Conservation (phyloP, 2,329 filamentous ascomycete genomes). For the Pseudogymnoascus sp. region DNA sequence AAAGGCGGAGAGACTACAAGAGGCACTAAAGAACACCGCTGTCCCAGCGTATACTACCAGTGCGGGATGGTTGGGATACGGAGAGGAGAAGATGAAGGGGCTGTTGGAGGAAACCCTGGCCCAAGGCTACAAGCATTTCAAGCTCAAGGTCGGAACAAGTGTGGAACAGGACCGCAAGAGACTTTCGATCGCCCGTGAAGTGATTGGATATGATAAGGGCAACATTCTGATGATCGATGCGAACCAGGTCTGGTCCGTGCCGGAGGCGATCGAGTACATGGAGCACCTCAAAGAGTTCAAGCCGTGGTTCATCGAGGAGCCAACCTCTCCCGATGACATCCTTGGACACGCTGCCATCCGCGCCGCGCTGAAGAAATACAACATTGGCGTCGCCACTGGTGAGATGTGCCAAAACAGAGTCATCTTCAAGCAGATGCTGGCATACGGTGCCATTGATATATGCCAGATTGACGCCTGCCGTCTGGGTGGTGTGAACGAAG, state of each 20-base stretch:
- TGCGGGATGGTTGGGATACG: slow-evolving; percentile 81
- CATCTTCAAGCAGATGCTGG: slow-evolving; percentile 83
- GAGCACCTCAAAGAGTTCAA: slow-evolving; percentile 69
- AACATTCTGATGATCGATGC: slow-evolving; percentile 87
- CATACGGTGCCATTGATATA: slow-evolving; percentile 73
- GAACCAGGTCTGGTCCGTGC: slow-evolving; percentile 84
- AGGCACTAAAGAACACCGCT: slow-evolving; percentile 63
- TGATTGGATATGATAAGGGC: slow-evolving; percentile 72
- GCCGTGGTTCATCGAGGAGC: slow-evolving; percentile 91
- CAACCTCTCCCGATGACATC: slow-evolving; percentile 79
- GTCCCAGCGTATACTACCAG: slow-evolving; percentile 85
- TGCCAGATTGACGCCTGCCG: slow-evolving; percentile 86
- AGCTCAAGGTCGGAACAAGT: slow-evolving; percentile 74
- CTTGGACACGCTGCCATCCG: slow-evolving; percentile 77
- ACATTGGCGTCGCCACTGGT: slow-evolving; percentile 77
- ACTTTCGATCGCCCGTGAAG: slow-evolving; percentile 63
- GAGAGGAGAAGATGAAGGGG: slow-evolving; percentile 72
- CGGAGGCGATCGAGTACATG: slow-evolving; percentile 82
- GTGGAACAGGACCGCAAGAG: slow-evolving; percentile 63
- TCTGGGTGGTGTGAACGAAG: slow-evolving; percentile 82
- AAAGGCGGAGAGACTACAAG: slow-evolving; percentile 62
- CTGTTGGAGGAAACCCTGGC: slow-evolving; percentile 64
- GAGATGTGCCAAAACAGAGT: slow-evolving; percentile 94
- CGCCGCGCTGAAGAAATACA: slow-evolving; percentile 63
- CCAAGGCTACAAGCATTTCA: slow-evolving; percentile 76